Conservation (phyloP, 83 land plant species). For the Thuja plicata region DNA sequence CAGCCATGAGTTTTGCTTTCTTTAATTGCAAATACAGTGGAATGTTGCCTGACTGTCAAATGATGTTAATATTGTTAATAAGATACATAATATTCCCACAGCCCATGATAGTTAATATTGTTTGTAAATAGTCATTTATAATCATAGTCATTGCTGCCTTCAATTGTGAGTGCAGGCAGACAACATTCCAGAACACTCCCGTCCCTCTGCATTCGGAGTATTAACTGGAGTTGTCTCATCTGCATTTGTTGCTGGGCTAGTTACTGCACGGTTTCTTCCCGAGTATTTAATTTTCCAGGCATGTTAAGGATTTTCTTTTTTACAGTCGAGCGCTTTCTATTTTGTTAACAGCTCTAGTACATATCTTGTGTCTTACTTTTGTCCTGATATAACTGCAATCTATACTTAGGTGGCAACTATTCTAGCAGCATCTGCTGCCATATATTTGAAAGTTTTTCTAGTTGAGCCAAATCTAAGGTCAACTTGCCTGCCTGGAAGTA, state of each 20-base stretch:
- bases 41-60: not conserved
- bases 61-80: not conserved
- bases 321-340: not conserved
- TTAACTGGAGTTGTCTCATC: constrained; percentile 50
- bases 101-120: not conserved
- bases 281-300: constrained; percentile 54
- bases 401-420: constrained; percentile 45
- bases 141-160: not conserved
- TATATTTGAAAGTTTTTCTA: constrained; percentile 59
- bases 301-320: not conserved
- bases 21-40: not conserved
- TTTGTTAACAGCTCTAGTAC: not conserved
- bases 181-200: constrained; percentile 35
- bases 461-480: constrained; percentile 32
- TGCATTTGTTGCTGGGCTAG: constrained; percentile 59
- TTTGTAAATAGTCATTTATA: not conserved
- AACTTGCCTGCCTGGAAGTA: constrained; percentile 2
- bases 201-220: constrained; percentile 64
- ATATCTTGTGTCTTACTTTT: not conserved
- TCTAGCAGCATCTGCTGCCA: constrained; percentile 36
- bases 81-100: too few species aligned
- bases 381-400: not conserved
- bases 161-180: constrained; percentile 51
- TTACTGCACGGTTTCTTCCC: constrained; percentile 59
- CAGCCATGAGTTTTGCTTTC: not conserved